Conservation (phyloP, 1,284 basidiomycete genomes). For the Marasmius fiardii region DNA sequence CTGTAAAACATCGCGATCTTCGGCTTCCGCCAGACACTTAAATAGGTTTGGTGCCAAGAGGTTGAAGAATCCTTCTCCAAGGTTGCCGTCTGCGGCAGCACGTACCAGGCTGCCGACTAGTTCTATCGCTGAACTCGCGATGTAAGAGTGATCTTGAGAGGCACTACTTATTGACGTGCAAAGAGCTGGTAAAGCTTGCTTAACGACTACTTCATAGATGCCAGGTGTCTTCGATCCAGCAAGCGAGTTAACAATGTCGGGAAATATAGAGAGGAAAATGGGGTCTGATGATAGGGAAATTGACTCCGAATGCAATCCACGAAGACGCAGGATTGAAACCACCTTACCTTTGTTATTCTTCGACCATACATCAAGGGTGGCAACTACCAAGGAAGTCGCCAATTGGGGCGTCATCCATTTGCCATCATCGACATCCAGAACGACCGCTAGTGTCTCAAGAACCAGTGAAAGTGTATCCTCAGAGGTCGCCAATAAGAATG, state of each 20-base stretch:
- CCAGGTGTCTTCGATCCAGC: conserved; percentile 55
- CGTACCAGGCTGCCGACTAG: conserved; percentile 69
- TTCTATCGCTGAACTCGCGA: conserved; percentile 78
- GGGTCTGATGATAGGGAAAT: conserved; percentile 74
- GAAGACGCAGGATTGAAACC: background rate
- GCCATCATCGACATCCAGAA: conserved; percentile 72
- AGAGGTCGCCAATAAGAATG: conserved; percentile 76
- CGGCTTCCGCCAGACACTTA: conserved; percentile 58
- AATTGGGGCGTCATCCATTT: conserved; percentile 66
- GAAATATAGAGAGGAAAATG: conserved; percentile 82
- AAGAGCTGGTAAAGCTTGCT: conserved; percentile 70
- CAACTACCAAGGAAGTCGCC: conserved; percentile 60
- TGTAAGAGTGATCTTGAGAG: conserved; percentile 64
- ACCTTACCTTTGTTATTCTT: conserved; percentile 76
- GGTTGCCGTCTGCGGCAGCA: conserved; percentile 55
- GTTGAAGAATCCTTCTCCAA: conserved; percentile 77
- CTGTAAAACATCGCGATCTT: conserved; percentile 85
- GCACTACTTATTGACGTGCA: conserved; percentile 60
- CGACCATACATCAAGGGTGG: conserved; percentile 76
- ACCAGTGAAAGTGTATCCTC: conserved; percentile 92
- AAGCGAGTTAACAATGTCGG: conserved; percentile 77
- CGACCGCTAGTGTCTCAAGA: conserved; percentile 79
- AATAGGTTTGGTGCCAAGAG: conserved; percentile 76
- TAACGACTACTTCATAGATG: conserved; percentile 71
- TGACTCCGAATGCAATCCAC: background rate